Evolutionary conservation across 169 alveolate species (phyloP), one percentile per base, ranked within the genome.

Genomic region (Eimeria sp.): DNA sequence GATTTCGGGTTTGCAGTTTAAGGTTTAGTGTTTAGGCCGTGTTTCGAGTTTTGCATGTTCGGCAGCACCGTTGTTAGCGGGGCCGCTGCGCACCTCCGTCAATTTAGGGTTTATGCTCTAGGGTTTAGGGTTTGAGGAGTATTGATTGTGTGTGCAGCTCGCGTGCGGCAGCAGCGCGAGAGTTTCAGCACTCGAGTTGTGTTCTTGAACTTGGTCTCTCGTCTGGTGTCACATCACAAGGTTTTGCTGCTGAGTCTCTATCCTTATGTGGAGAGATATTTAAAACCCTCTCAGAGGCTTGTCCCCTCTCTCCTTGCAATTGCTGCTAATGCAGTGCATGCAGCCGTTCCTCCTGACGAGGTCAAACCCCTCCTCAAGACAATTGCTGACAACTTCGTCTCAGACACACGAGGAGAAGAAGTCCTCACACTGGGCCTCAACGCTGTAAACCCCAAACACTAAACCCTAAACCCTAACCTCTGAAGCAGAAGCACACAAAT

Each of bases 281-380:
- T 98, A 30, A 89, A 98, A 27, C 99, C 98, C 47, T 97, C 98
- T 75, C 98, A 98, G 94, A 98, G 98, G 58, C 97, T 97, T 89
- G 96, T 98, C 47, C 96, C 98, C 47, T 95, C 97, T 14, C 97
- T 98, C 3, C 96, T 98, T 54, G 99, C 99, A 3, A 97, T 98
- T 80, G 93, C 98, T 43, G 98, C 98, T 83, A 99, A 98, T 83
- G 98, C 99, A 1, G 95, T 97, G 34, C 99, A 98, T 91, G 98
- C 97, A 20, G 95, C 96, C 34, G 98, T 98, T 13, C 99, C 99
- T 16, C 99, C 99, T 27, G 97, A 96, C 18, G 99, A 98, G 82
- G 89, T 98, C 18, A 96, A 96, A 22, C 98, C 99, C 30, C 54
- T 98, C 34, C 95, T 98, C 51, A 97, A 97, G 65, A 97, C 97